Conservation (phyloP, 306 rosid species). For the Inga laurina region DNA sequence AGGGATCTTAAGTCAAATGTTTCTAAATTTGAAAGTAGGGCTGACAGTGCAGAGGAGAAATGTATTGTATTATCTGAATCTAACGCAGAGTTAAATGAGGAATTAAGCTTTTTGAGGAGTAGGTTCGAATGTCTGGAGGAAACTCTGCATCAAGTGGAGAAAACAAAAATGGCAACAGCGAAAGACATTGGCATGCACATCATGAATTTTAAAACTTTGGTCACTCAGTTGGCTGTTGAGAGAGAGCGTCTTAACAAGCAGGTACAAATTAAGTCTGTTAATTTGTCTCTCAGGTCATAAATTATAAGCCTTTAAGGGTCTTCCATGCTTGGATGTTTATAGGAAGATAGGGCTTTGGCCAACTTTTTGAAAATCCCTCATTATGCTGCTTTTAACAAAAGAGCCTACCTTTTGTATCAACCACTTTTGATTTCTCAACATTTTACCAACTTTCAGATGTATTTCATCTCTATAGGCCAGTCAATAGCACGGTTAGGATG, state of each 20-base stretch:
- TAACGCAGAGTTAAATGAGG: slow-evolving; percentile 67
- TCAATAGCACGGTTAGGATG: slow-evolving; percentile 27
- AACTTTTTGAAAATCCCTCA: neutral
- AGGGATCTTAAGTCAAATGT: slow-evolving; percentile 70
- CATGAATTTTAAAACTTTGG: slow-evolving; percentile 61
- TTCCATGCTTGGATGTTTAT: neutral
- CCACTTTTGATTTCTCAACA: neutral
- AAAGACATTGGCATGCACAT: slow-evolving; percentile 61
- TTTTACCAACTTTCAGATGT: slow-evolving; percentile 3
- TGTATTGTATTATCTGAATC: slow-evolving; percentile 73
- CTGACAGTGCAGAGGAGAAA: slow-evolving; percentile 76
- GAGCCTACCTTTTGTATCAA: neutral
- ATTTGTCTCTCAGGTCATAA: slow-evolving; percentile 20
- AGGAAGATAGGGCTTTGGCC: neutral
- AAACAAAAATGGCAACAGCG: slow-evolving; percentile 65
- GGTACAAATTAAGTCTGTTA: slow-evolving; percentile 50
- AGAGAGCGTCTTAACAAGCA: slow-evolving; percentile 89
- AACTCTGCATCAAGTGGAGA: slow-evolving; percentile 70
- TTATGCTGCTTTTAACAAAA: neutral
- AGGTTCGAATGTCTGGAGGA: slow-evolving; percentile 67
- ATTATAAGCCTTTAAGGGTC: neutral
- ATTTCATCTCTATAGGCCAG: neutral
- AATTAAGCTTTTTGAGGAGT: slow-evolving; percentile 60
- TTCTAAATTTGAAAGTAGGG: slow-evolving; percentile 70
- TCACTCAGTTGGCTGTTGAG: slow-evolving; percentile 78